Evolutionary conservation across 2,329 filamentous ascomycete genomes (phyloP).

Genomic region (Fusarium protoensiforme): DNA sequence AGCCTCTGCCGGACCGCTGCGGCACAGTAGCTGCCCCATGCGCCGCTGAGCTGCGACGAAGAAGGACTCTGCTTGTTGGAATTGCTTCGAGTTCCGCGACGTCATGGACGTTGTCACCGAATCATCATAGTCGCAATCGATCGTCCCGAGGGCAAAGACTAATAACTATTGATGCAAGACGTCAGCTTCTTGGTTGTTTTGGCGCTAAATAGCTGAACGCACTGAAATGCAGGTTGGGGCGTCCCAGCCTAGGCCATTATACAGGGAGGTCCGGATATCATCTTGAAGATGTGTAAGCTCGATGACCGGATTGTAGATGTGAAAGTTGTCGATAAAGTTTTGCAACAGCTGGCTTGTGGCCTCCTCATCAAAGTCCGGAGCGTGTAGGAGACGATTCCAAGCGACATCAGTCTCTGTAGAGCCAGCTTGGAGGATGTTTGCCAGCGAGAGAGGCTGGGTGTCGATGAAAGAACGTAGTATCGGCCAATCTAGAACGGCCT

Average conservation of each 20-base stretch:
- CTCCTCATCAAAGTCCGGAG: neutral
- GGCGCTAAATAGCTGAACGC: neutral
- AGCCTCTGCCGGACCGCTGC: neutral
- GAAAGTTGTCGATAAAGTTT: neutral
- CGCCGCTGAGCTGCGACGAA: neutral
- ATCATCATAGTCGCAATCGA: neutral
- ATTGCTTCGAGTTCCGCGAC: neutral
- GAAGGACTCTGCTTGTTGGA: neutral
- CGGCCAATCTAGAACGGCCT: neutral
- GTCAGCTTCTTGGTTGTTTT: neutral
- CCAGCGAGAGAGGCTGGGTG: neutral
- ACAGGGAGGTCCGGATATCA: neutral
- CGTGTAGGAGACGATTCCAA: neutral
- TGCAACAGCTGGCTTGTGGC: neutral
- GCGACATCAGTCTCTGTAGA: neutral
- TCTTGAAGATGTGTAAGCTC: neutral
- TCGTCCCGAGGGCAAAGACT: neutral
- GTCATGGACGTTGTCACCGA: neutral
- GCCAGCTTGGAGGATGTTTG: neutral
- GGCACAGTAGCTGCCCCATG: neutral
- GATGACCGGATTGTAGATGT: neutral
- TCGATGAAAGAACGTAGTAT: neutral
- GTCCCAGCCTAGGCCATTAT: neutral
- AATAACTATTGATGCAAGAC: neutral
- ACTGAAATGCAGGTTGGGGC: neutral